phyloP scores from a whole-genome alignment of 257 asterid species.

The Jaltomata sinuosa region DNA sequence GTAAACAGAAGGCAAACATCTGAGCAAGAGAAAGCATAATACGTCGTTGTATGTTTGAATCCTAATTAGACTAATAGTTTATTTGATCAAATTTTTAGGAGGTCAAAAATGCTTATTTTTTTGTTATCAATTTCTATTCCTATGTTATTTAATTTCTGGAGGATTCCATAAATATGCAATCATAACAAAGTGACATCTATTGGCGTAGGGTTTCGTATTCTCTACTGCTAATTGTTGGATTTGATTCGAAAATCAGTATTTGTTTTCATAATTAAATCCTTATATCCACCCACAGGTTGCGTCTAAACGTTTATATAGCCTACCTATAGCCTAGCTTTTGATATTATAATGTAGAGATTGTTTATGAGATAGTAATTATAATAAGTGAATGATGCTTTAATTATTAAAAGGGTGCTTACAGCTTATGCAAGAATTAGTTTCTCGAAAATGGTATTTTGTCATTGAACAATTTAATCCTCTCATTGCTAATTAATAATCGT shows the following conservation, averaged over 20 bases:
- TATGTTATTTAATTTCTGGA: background rate
- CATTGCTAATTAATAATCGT: background rate
- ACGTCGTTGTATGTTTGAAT: background rate
- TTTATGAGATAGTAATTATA: background rate
- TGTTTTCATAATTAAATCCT: background rate
- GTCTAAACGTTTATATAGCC: background rate
- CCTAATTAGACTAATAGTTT: background rate
- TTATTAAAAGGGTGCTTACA: background rate
- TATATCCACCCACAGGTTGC: background rate
- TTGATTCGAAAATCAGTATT: background rate
- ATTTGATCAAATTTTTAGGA: background rate
- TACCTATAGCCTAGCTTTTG: background rate
- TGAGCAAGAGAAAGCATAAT: background rate
- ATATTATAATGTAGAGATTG: background rate
- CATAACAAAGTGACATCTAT: background rate
- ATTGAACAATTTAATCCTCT: background rate
- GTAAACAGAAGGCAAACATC: background rate
- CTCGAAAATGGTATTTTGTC: background rate
- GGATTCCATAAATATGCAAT: background rate
- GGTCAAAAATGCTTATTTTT: background rate
- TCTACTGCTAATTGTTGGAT: background rate
- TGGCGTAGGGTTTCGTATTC: background rate
- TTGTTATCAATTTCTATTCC: background rate
- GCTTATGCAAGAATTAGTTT: background rate
- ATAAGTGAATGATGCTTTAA: no score